Evolutionary conservation across 192 early-diverging fungal species (phyloP).

Genomic region (Entrophospora sp.): DNA sequence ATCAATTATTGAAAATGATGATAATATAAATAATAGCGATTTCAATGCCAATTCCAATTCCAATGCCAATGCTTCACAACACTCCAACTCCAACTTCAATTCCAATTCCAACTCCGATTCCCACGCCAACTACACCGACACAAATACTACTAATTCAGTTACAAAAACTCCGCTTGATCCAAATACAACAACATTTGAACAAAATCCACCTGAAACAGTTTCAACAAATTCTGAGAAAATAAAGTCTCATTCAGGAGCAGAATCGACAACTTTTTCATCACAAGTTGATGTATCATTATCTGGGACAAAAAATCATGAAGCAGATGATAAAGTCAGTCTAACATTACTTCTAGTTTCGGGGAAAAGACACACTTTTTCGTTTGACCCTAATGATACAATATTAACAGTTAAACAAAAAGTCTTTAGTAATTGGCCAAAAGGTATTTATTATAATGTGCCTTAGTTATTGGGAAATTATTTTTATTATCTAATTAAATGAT

Average conservation of each 20-base stretch:
- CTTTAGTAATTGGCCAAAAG: slow-evolving; percentile 36
- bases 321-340: slow-evolving; percentile 20
- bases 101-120: no score
- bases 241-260: neutral
- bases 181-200: neutral
- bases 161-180: neutral
- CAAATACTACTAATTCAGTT: neutral
- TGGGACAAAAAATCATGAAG: neutral
- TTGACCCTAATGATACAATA: slow-evolving; percentile 30
- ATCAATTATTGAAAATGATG: no score
- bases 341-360: slow-evolving; percentile 38
- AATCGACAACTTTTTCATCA: neutral
- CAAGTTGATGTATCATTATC: neutral
- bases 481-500: neutral
- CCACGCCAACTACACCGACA: no score
- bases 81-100: no score
- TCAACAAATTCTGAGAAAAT: neutral
- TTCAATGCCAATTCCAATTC: no score
- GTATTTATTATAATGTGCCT: slow-evolving; percentile 7
- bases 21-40: no score
- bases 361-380: slow-evolving; percentile 31
- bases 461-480: neutral
- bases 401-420: slow-evolving; percentile 29
- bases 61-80: no score
- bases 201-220: no score